Evolutionary conservation across 2,329 filamentous ascomycete species (phyloP).

Genomic region (Fusarium sp.): DNA sequence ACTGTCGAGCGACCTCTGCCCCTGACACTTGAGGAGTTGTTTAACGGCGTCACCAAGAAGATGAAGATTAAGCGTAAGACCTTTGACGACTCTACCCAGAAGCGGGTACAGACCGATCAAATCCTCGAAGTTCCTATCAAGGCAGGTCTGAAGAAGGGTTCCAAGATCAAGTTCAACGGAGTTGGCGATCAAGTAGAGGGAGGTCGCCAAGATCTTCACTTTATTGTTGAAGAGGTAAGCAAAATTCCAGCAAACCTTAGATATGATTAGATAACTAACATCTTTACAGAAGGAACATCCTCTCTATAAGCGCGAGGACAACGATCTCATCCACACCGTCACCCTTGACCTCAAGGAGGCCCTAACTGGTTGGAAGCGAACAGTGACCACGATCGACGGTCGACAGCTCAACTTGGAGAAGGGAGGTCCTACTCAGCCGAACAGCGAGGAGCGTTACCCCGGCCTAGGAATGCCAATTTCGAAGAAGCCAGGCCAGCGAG

Average conservation of each 20-base stretch:
- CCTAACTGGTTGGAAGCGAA: constrained; percentile 90
- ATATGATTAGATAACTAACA: constrained; percentile 54
- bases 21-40: constrained; percentile 89
- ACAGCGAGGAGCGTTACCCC: constrained; percentile 83
- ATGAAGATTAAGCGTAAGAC: constrained; percentile 98
- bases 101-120: constrained; percentile 87
- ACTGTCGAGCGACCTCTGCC: constrained; percentile 88
- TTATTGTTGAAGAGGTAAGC: constrained; percentile 91
- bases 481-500: constrained; percentile 86
- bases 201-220: constrained; percentile 93
- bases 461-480: constrained; percentile 93
- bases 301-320: constrained; percentile 85
- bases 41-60: constrained; percentile 89
- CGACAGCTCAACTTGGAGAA: constrained; percentile 85
- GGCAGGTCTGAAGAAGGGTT: constrained; percentile 93
- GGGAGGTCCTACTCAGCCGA: constrained; percentile 85
- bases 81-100: constrained; percentile 81
- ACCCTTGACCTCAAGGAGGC: constrained; percentile 93
- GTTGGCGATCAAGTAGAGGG: constrained; percentile 99
- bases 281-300: constrained; percentile 81
- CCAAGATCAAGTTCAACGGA: constrained; percentile 97
- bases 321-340: constrained; percentile 83
- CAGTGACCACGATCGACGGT: constrained; percentile 93
- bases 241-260: not conserved
- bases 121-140: constrained; percentile 96